Base-by-base conservation (phyloP, 257 asterid genomes). In the Thymus quinquecostatus region DNA sequence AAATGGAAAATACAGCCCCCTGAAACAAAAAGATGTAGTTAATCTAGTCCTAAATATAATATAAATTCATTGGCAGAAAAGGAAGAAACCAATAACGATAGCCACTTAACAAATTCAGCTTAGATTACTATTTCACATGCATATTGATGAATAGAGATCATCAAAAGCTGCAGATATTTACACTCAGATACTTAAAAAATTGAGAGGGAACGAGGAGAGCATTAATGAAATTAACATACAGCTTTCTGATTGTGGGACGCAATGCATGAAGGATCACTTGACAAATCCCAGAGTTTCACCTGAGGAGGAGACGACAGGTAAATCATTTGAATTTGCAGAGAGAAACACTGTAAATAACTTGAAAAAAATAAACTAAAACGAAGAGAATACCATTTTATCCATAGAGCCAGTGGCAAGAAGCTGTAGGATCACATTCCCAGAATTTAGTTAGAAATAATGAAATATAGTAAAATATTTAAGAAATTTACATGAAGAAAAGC, bases 231-330 rank as follows among this genome's bases (percentile, higher is more conserved):
- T 49, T 0, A 33, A 62, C 87, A 12, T 81, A 83, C 90, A 71
- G 88, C 90, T 79, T 85, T 77, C 21, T 83, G 84, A 45, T 83
- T 85, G 56, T 72, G 65, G 43, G 88, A 79, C 21, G 85, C 86
- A 69, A 83, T 67, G 47, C 86, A 84, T 12, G 99, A 86, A 47
- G 97, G 97, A 70, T 85, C 83, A 61, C 80, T 78, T 40, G 96
- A 86, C 78, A 95, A 69, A 82, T 95, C 97, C 99, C 99, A 95
- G 27, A 95, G 88, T 82, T 91, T 92, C 72, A 91, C 98, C 98
- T 94, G 82, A 60, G 81, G 82, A 60, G 81, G 53, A 59, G 66
- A 64, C 40, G 12, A 48, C 27, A 48, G 13, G 43, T 49, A 27
- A 45, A 66, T 38, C 29, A 27, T 33, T 27, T 33, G 9, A 41